Conservation (phyloP, 1,284 basidiomycete genomes). For the Binderoboletus segoi region DNA sequence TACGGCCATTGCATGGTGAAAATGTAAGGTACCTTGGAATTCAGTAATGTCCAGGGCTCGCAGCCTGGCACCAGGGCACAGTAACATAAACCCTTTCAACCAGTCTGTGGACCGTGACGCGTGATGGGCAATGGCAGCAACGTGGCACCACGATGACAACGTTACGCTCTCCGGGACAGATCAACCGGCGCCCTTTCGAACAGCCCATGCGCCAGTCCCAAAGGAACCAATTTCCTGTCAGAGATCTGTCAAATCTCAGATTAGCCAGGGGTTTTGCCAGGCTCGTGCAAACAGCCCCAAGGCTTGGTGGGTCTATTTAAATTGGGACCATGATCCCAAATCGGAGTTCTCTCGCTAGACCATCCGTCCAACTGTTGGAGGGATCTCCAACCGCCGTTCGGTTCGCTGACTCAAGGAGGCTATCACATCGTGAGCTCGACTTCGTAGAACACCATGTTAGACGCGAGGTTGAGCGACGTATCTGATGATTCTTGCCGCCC, state of each 20-base stretch:
- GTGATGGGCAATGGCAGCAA: too few relatives aligned
- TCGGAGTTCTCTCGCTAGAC: not conserved
- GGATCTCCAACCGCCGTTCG: not conserved
- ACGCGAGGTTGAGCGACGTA: not conserved
- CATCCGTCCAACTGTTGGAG: not conserved
- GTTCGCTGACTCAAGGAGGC: not conserved
- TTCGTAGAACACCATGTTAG: conserved; percentile 17
- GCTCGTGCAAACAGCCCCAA: too few relatives aligned
- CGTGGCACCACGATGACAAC: not conserved
- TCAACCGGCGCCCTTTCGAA: not conserved
- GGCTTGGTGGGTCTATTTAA: too few relatives aligned
- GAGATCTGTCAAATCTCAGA: not conserved
- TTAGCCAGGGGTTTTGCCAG: not conserved
- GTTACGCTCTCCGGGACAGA: not conserved
- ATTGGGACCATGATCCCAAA: conserved; percentile 1
- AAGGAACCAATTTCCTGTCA: not conserved
- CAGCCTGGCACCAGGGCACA: too few relatives aligned
- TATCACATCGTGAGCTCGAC: not conserved
- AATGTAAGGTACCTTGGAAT: too few relatives aligned
- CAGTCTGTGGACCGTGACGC: too few relatives aligned
- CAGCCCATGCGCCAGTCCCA: not conserved
- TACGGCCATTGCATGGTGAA: too few relatives aligned
- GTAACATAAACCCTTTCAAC: too few relatives aligned
- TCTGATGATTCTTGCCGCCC: conserved; percentile 3
- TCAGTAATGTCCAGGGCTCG: too few relatives aligned